Conservation (phyloP, 2,329 filamentous ascomycete genomes). For the Ascochyta clinopodiicola region DNA sequence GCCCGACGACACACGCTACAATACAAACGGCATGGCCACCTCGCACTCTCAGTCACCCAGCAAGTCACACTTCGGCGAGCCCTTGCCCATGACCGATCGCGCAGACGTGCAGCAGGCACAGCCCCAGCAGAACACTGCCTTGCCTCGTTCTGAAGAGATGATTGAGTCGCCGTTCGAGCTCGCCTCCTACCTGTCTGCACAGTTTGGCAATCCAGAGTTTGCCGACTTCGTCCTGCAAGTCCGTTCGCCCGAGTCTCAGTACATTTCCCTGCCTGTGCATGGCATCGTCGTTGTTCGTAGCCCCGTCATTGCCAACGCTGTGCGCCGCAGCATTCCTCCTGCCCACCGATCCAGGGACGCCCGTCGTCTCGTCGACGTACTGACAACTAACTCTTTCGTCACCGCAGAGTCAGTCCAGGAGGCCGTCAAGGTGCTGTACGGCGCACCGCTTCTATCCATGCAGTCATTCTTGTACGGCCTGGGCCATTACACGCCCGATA, state of each 20-base stretch:
- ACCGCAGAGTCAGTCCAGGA: slow-evolving; percentile 42
- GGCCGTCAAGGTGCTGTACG: slow-evolving; percentile 47
- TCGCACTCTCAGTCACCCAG: slow-evolving; percentile 45
- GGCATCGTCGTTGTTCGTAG: slow-evolving; percentile 46
- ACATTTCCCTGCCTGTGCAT: slow-evolving; percentile 45
- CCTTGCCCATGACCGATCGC: slow-evolving; percentile 26
- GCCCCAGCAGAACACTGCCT: slow-evolving; percentile 28
- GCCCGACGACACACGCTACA: slow-evolving; percentile 20
- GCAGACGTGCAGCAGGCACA: slow-evolving; percentile 28
- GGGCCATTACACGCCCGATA: slow-evolving; percentile 33
- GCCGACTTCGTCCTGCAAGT: slow-evolving; percentile 48
- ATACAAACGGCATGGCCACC: slow-evolving; percentile 34
- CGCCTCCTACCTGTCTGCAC: slow-evolving; percentile 40
- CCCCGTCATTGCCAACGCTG: slow-evolving; percentile 39
- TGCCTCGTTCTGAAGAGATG: slow-evolving; percentile 23
- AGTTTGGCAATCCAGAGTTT: slow-evolving; percentile 46
- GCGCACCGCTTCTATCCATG: slow-evolving; percentile 38
- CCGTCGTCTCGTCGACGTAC: slow-evolving; percentile 35
- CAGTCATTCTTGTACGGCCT: slow-evolving; percentile 41
- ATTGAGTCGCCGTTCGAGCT: slow-evolving; percentile 39
- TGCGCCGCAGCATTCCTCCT: slow-evolving; percentile 30
- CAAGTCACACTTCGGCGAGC: slow-evolving; percentile 38
- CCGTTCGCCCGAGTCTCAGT: slow-evolving; percentile 33
- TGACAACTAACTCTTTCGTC: slow-evolving; percentile 37
- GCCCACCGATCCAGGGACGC: slow-evolving; percentile 33